Base-by-base conservation (phyloP, 208 protist genomes). In the Angomonas ambiguus region DNA sequence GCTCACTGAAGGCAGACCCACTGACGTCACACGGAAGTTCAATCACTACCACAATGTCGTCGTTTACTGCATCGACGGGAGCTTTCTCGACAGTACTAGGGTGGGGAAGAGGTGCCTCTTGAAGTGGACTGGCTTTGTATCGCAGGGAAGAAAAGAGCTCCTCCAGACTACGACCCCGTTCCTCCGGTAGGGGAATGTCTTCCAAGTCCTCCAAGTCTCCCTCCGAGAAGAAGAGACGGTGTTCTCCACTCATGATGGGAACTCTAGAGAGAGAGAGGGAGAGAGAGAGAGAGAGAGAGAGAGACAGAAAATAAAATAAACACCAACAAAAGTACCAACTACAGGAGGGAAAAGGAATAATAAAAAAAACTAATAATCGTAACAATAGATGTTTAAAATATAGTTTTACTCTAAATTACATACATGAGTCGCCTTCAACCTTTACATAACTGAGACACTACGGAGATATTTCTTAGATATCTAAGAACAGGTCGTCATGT, bases 401-500 rank as follows among this genome's bases (percentile, higher is more conserved):
- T 13, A 41, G 35, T 13, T 13, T 5, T 5, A 41, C 35, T 41
- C 13, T 41, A 41, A 41, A 41, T 41, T 41, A 41, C 35, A 41
- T 41, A 41, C 35, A 41, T 41, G 35, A 13, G 35, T 41, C 5
- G 35, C 35, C 5, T 41, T 41, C 35, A 18, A 41, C 8, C 13
- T 41, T 5, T 41, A 41, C 35, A 41, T 41, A 41, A 41, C 8
- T 41, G 35, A 41, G 35, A 13, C 8, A 13, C 35, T 41, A 41
- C 35, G 35, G 35, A 13, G 35, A 41, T 18, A 20, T 8, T 4
- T 5, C 51, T 74, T 76, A 93, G 20, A 93, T 42, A 20, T 95
- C 89, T 25, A 69, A 75, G 67, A 88, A 91, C 6, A 83, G 77
- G 67, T 97, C 89, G 48, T 95, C 85, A 51, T 88, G 72, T 25